A percentile compares a stretch with the other conserved stretches of the same genome.
Evolutionary conservation across 2,329 filamentous ascomycete genomes (phyloP).

Genomic region (Harringtonia aguacate): DNA sequence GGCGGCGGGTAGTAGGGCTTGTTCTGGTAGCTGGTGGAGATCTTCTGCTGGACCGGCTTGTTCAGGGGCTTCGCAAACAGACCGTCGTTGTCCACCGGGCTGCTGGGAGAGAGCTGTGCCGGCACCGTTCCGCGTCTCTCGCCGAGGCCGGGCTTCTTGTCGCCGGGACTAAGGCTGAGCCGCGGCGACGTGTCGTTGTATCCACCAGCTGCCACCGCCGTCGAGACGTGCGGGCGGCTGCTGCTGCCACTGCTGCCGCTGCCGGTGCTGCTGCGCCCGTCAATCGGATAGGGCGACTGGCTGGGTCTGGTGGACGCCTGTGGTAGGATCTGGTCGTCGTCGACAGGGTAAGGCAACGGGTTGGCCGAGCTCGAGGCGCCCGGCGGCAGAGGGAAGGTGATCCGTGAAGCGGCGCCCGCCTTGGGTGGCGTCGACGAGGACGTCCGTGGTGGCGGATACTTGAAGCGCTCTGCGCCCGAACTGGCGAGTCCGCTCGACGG

Average conservation of each 20-base stretch:
- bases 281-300: slow-evolving; percentile 33
- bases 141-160: slow-evolving; percentile 56
- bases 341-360: slow-evolving; percentile 63
- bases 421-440: slow-evolving; percentile 27
- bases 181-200: slow-evolving; percentile 42
- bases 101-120: slow-evolving; percentile 72
- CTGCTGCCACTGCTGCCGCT: slow-evolving; percentile 23
- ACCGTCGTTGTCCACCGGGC: slow-evolving; percentile 65
- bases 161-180: slow-evolving; percentile 39
- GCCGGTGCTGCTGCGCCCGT: too few species aligned
- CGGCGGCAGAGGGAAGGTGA: slow-evolving; percentile 52
- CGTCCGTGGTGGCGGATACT: slow-evolving; percentile 37
- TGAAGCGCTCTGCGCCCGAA: slow-evolving; percentile 30
- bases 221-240: slow-evolving; percentile 20
- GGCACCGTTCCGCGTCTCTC: slow-evolving; percentile 75
- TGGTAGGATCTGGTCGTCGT: slow-evolving; percentile 40
- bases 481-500: slow-evolving; percentile 23
- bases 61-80: slow-evolving; percentile 60
- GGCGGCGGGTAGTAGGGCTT: slow-evolving; percentile 53
- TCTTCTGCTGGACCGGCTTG: slow-evolving; percentile 22
- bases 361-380: slow-evolving; percentile 61
- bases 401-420: slow-evolving; percentile 30
- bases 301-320: slow-evolving; percentile 28
- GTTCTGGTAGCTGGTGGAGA: slow-evolving; percentile 37
- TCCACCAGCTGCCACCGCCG: too few species aligned